Base-by-base conservation (phyloP, 106 monocot genomes). In the Ottelia alismoides region DNA sequence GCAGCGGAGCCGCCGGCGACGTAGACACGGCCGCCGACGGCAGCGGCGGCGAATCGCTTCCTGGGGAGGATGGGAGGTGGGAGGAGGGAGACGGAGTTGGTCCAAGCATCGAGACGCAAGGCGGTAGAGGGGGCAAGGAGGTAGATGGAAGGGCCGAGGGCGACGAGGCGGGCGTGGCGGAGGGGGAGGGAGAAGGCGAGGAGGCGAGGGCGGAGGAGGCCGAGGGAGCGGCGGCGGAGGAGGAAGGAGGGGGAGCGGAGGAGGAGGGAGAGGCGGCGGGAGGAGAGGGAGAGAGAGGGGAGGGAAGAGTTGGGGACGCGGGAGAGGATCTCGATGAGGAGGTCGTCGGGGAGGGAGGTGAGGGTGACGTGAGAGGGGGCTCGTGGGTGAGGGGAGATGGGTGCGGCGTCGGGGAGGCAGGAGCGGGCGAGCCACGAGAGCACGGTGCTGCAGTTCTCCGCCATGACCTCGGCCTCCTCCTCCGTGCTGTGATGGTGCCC, bases 341-440 rank as follows among this genome's bases (percentile, higher is more conserved):
- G 68, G 52, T 60, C 65, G 50, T 28, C 59, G 54, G 69, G 54
- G 55, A 73, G 77, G 60, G 74, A 76, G 75, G 74, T 68, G 63
- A 9, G 55, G 66, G 49, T 29, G 74, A 81, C 72, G 58, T 53
- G 27, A 11, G 65, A 76, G 47, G 72, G 69, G 44, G 47, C 47
- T 30, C 45, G 53, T 58, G 60, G 60, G 3, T 3, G 26, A 16
- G 59, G 67, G 71, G 21, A 20, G 69, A 52, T 46, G 49, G 64
- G 73, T 50, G 64, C 47, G 43, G 80, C 68, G 43, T 88, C 76
- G 55, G 88, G 78, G 50, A 84, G 62, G 81, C 94, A 94, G 65
- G 94, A 71, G 56, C 73, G 77, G 56, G 75, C 66, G 18, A 93
- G 83, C 83, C 87, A 83, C 0, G 87, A 72, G 77, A 93, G 49